Percentiles rank a stretch among this genome's conserved stretches.
Evolutionary conservation across 805 yeast species (phyloP).

Genomic region (Starmerella lactis-condensi): DNA sequence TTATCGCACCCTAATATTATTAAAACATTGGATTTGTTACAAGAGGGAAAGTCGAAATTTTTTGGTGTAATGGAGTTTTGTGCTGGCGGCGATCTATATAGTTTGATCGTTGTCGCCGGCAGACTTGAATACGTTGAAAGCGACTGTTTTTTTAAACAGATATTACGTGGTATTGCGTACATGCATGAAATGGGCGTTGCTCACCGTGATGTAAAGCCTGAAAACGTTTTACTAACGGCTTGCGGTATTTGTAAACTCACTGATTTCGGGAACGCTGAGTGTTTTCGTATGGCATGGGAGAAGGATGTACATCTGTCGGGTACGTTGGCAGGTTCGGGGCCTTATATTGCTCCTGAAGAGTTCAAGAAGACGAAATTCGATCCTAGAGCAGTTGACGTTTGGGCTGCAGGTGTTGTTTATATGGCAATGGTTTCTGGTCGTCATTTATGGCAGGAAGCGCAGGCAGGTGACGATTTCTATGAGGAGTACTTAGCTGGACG

Average conservation of each 20-base stretch:
- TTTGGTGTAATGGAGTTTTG: slow-evolving; percentile 90
- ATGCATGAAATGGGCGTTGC: slow-evolving; percentile 84
- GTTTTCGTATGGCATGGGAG: slow-evolving; percentile 79
- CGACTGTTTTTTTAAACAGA: slow-evolving; percentile 76
- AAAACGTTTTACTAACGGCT: slow-evolving; percentile 51
- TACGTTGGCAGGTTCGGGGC: slow-evolving; percentile 70
- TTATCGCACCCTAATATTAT: slow-evolving; percentile 57
- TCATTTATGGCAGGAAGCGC: slow-evolving; percentile 74
- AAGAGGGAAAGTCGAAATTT: slow-evolving; percentile 46
- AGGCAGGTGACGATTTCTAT: slow-evolving; percentile 58
- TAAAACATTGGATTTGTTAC: slow-evolving; percentile 60
- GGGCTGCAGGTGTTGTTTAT: slow-evolving; percentile 71
- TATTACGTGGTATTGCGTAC: slow-evolving; percentile 59
- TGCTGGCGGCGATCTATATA: slow-evolving; percentile 64
- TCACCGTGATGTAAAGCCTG: slow-evolving; percentile 85
- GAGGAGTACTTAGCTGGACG: slow-evolving; percentile 54
- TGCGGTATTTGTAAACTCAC: slow-evolving; percentile 49
- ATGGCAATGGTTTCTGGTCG: slow-evolving; percentile 76
- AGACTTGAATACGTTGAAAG: slow-evolving; percentile 45
- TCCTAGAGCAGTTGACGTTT: slow-evolving; percentile 61
- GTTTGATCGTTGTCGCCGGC: slow-evolving; percentile 35
- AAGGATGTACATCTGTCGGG: slow-evolving; percentile 40
- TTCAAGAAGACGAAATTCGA: slow-evolving; percentile 39
- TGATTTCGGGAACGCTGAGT: slow-evolving; percentile 82
- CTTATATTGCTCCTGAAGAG: slow-evolving; percentile 86